Percentiles rank a stretch among this genome's conserved stretches.
phyloP scores from a whole-genome alignment of 2,329 filamentous ascomycete species.

The Pseudogymnoascus sp. region DNA sequence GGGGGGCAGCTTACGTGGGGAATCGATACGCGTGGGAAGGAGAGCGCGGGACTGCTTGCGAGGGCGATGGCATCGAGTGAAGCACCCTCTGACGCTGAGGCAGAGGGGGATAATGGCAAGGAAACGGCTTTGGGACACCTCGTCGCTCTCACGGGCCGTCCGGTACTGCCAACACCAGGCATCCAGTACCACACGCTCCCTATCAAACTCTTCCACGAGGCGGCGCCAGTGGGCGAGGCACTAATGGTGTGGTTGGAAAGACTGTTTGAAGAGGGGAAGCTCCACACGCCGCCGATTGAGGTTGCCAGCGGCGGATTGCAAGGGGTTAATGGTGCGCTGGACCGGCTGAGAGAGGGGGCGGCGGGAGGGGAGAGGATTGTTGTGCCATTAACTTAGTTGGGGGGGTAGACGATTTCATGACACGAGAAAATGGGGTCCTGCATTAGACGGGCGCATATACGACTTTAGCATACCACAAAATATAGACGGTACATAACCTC shows the following conservation, averaged over 20 bases:
- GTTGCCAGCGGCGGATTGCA: background rate
- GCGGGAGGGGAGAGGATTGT: constrained; percentile 64
- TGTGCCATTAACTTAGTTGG: constrained; percentile 34
- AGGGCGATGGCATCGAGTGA: constrained; percentile 18
- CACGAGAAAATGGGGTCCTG: background rate
- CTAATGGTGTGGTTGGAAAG: constrained; percentile 61
- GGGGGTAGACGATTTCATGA: background rate
- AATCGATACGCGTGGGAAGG: constrained; percentile 59
- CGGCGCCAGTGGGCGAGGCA: constrained; percentile 53
- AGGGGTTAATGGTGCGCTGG: background rate
- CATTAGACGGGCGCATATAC: background rate
- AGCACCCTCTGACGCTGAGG: background rate
- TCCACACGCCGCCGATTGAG: constrained; percentile 56
- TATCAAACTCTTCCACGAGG: constrained; percentile 69
- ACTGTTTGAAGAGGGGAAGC: constrained; percentile 45
- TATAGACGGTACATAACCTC: background rate
- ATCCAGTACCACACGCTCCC: constrained; percentile 50
- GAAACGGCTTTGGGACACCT: background rate
- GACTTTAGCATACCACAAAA: background rate
- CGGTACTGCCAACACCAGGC: constrained; percentile 12
- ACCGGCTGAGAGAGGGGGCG: constrained; percentile 40
- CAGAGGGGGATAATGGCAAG: background rate
- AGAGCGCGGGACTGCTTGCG: constrained; percentile 50
- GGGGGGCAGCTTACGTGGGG: constrained; percentile 54
- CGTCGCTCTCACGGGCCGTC: constrained; percentile 15